Evolutionary conservation across 1,139 yeast species (phyloP).

Genomic region (Hansenula anomala): DNA sequence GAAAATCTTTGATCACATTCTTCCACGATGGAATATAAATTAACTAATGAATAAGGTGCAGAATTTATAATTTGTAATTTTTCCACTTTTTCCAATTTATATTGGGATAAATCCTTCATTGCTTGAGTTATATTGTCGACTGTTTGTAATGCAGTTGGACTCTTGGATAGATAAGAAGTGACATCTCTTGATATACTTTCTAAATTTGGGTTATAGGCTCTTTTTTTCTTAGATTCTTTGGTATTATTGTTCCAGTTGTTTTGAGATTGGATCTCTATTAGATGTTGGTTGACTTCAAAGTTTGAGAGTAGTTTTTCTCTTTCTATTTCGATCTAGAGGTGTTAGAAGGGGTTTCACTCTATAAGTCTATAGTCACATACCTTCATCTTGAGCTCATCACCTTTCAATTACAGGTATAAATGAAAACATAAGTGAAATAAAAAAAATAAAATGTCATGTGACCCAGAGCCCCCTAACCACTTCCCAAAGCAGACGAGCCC

Average conservation of each 20-base stretch:
- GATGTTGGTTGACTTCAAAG: conserved; percentile 63
- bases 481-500: neutral
- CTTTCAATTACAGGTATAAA: no score
- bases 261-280: conserved; percentile 44
- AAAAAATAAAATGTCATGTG: neutral
- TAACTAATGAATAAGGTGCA: conserved; percentile 76
- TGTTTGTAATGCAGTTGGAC: conserved; percentile 40
- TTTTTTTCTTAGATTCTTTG: conserved; percentile 22
- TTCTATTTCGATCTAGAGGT: conserved; percentile 37
- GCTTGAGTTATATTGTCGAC: conserved; percentile 47
- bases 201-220: conserved; percentile 37
- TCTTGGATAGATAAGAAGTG: conserved; percentile 41
- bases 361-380: no score
- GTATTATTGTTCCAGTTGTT: conserved; percentile 36
- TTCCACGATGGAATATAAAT: conserved; percentile 74
- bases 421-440: neutral
- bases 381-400: conserved; percentile 3
- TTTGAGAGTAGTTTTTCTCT: conserved; percentile 68
- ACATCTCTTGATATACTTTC: conserved; percentile 70
- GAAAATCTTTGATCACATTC: conserved; percentile 84
- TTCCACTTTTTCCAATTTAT: conserved; percentile 74
- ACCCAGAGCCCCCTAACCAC: neutral
- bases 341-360: no score
- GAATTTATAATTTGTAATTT: conserved; percentile 78
- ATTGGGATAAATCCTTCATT: conserved; percentile 46